Base-by-base conservation (phyloP, 1,284 basidiomycete species). In the Ceratobasidium sp. region DNA sequence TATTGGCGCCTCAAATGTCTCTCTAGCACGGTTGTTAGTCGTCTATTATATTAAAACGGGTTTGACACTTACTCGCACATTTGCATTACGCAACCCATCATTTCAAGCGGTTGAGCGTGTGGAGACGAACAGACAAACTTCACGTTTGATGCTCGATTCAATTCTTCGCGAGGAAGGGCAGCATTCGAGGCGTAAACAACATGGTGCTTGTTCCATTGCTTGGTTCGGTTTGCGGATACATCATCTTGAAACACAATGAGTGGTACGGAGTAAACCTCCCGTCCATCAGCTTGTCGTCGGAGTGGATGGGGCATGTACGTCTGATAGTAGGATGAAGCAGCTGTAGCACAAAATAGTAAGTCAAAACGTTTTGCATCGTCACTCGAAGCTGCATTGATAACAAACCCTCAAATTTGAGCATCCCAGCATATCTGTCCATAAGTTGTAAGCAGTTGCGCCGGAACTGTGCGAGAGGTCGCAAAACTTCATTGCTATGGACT, bases 141-240 rank as follows among this genome's bases (percentile, higher is more conserved):
- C 7, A 78, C 50, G 42, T 73, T 73, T 3, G 46, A 23, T 10
- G 33, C 40, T 33, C 44, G 33, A 13, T 78, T 59, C 10, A 64
- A 28, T 28, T 50, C 69, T n/a, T 33, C 26, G 0, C 77, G 77
- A 23, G 69, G 77, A 4, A 78, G 54, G 5, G 59, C 50, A 2
- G 46, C 57, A 74, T 78, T 74, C 10, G 77, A 74, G n/a, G 66
- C n/a, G 38, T 71, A 78, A 12, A 40, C 23, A 6, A 46, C 28
- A 40, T 50, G 20, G 40, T 78, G 77, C 26, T 78, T 78, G 23
- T 78, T 78, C 69, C 57, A 78, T 54, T 71, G 68, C 33, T 78
- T 78, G n/a, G 69, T 64, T 20, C 40, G 17, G 69, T 78, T 78
- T 3, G 52, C 77, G 48, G 77, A 78, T 48, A 74, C 77, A 48